Base-by-base conservation (phyloP, 352 stramenopile species). In the Pythium brassicae region DNA sequence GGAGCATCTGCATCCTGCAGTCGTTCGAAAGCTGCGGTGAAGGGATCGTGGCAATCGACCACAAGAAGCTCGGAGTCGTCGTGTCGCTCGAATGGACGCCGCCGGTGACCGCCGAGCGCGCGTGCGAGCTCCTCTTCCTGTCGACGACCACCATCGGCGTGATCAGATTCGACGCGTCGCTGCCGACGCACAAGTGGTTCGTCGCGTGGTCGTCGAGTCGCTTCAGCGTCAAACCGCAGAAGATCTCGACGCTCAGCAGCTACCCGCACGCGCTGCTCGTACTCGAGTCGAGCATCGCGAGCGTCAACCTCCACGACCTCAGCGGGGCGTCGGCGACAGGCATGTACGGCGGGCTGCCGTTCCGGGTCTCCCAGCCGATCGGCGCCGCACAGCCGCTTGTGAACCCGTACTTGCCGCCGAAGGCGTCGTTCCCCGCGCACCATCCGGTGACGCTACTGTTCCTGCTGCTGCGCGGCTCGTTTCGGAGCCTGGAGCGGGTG, bases 391-490 rank as follows among this genome's bases (percentile, higher is more conserved):
- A 46, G 7, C 37, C 39, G 17, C 22, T 42, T 48, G 49, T 25
- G 69, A 63, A 35, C 46, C 44, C 20, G 61, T 50, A 23, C 8
- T 9, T 23, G 11, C 27, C 44, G 23, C 44, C 45, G 3, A 57
- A 35, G 12, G 42, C 56, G 20, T 17, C 12, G 25, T 62, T 81
- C 37, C 61, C 70, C 55, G 70, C 62, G 17, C 57, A 83, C 9
- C 81, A 93, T 14, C 86, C 86, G 2, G 65, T 89, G 44, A 79
- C 67, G 15, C 27, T 95, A 27, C 65, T 91, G 44, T 92, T 87
- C 52, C 65, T 94, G 34, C 72, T 95, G 5, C 68, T 74, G 47
- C 61, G 78, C 39, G 82, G 86, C 14, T 83, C 71, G 15, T 92
- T 94, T 32, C 46, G 65, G 19, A 86, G 66, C n/a, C 58, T 91